A percentile compares a stretch with the other conserved stretches of the same genome.
phyloP scores from a whole-genome alignment of 495 filamentous ascomycete species.

The Annulohypoxylon bovei region DNA sequence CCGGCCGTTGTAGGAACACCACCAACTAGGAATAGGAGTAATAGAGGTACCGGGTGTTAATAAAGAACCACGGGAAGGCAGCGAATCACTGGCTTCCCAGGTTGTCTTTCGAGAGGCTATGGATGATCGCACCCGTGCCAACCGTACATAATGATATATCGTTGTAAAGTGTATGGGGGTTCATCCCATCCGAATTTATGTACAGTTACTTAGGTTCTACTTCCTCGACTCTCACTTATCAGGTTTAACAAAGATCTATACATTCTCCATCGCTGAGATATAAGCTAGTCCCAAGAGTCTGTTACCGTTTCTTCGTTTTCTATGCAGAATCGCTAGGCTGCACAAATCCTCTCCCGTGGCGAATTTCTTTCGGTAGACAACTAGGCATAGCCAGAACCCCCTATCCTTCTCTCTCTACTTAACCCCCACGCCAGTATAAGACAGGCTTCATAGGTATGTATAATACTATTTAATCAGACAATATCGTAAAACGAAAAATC shows the following conservation, averaged over 20 bases:
- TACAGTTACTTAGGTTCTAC: not conserved
- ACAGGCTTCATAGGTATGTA: not conserved
- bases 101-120: not conserved
- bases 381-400: not conserved
- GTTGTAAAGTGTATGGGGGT: not conserved
- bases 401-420: not conserved
- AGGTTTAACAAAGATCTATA: not conserved
- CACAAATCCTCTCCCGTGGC: not conserved
- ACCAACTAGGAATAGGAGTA: not conserved
- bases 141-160: not conserved
- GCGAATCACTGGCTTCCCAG: not conserved
- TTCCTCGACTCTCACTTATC: not conserved
- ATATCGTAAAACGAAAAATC: constrained; percentile 1
- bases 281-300: not conserved
- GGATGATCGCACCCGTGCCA: not conserved
- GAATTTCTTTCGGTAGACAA: not conserved
- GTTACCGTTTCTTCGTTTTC: not conserved
- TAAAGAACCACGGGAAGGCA: not conserved
- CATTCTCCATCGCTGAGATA: not conserved
- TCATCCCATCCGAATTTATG: not conserved
- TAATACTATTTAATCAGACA: not conserved
- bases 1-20: too few species aligned
- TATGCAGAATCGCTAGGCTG: not conserved
- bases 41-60: not conserved
- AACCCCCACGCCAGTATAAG: constrained; percentile 23